Conservation (phyloP, 2,329 filamentous ascomycete genomes). For the Sclerotinia glacialis region DNA sequence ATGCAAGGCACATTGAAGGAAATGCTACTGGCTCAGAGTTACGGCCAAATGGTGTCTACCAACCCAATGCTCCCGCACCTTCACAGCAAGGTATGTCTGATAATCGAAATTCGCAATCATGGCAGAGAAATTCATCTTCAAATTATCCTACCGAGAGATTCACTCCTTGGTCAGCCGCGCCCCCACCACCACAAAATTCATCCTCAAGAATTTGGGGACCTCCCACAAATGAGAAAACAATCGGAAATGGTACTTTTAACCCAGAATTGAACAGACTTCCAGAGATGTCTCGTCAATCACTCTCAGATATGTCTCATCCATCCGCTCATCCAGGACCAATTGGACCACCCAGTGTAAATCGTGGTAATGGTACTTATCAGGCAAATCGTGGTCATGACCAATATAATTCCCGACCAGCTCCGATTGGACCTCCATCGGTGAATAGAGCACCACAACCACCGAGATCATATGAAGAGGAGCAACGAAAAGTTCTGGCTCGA, state of each 20-base stretch:
- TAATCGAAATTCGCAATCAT: conserved; percentile 33
- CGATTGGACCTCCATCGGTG: conserved; percentile 32
- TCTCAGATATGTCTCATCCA: conserved; percentile 31
- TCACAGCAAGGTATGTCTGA: conserved; percentile 29
- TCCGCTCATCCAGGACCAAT: conserved; percentile 39
- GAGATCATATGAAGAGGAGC: conserved; percentile 27
- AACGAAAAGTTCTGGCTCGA: conserved; percentile 23
- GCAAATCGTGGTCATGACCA: conserved; percentile 36
- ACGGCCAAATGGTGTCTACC: conserved; percentile 31
- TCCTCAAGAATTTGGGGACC: conserved; percentile 66
- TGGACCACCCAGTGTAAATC: conserved; percentile 37
- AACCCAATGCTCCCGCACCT: conserved; percentile 35
- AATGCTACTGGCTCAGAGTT: conserved; percentile 23
- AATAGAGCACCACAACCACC: conserved; percentile 30
- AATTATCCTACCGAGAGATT: conserved; percentile 51
- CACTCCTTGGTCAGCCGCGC: conserved; percentile 47
- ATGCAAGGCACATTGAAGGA: conserved; percentile 19
- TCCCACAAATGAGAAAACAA: conserved; percentile 63
- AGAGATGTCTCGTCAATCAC: conserved; percentile 34
- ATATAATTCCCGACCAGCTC: conserved; percentile 39
- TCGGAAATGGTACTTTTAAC: conserved; percentile 76
- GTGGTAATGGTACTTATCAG: conserved; percentile 33
- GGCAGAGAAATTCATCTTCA: conserved; percentile 37
- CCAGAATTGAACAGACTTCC: conserved; percentile 52
- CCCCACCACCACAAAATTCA: conserved; percentile 43